Evolutionary conservation across 208 protist species (phyloP), one percentile per base, ranked within the genome.

Genomic region (Trypanosomatidae sp.): DNA sequence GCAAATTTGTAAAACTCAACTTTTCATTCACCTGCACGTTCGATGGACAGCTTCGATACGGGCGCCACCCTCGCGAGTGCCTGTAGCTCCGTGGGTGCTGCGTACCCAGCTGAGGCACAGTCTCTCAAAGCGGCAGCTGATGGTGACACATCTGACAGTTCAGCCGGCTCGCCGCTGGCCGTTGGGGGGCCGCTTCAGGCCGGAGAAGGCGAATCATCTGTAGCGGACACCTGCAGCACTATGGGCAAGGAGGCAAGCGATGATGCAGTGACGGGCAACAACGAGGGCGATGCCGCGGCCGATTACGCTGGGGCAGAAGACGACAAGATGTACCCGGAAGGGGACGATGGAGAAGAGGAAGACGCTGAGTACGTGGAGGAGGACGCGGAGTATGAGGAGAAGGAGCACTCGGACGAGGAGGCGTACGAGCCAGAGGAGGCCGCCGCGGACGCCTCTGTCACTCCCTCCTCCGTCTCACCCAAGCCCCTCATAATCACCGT

Each of bases 371-470:
- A 36, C 6, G 80, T 83, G 4, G 74, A 79, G 15, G 70, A 84
- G 10, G 73, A 76, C 17, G 79, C 69, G 25, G 76, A 78, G 15
- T 66, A 72, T 1, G 80, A 83, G 33, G 81, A 77, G 28, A 76
- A 71, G 0, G 82, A 81, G 6, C 69, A 70, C 28, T 66, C 75
- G 19, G 73, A 77, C 3, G 76, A 84, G 44, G 67, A 84, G 44
- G 77, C 87, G 33, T 77, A 80, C 50, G 81, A 82, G 43, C 76
- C 74, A 0, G 76, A 83, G 60, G 84, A 76, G 17, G 39, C 13
- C 25, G 58, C 15, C n/a, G 53, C 58, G 1, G 68, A 55, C 46
- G 46, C 59, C 15, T 43, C 71, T 62, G 46, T 59, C n/a, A 43
- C 62, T 19, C 47, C 74, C 46, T 33, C 43, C 8, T 49, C 64